Evolutionary conservation across 164 flowering plant species (phyloP), one percentile per base, ranked within the genome.

Genomic region (Magnolia sinica): DNA sequence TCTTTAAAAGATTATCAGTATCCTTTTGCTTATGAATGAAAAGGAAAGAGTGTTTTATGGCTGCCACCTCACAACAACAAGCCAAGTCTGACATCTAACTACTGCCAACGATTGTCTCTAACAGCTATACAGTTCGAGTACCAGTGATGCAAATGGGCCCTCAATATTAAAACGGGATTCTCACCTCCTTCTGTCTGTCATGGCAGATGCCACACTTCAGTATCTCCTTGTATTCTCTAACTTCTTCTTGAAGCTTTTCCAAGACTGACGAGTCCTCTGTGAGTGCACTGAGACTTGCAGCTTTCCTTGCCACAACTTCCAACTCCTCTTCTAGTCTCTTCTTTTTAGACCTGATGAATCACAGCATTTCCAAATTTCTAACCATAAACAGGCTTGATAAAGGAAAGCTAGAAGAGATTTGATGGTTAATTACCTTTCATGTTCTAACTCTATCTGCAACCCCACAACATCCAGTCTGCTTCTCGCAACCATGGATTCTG

Each of bases 121-220:
- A 37, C 45, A 37, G 45, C 45, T 4, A 37, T 37, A 37, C 45
- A 37, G 45, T 37, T 37, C 7, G 45, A 37, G 45, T 37, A 37
- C 45, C 45, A 37, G 45, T 37, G 45, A 37, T 37, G 45, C 7
- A 37, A 37, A 37, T 37, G 45, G 45, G 45, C 45, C 45, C 45
- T 5, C 4, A 37, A 37, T 3, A 37, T 37, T 37, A 37, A 37
- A 37, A 37, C 3, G 45, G 45, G 45, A 37, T 66, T 13, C 23
- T 9, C 86, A 96, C 99, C 99, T 96, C 96, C 79, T 96, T 96
- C n/a, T 90, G 89, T 77, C 93, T 87, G 49, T 94, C 98, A 82
- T 73, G 89, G 88, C 99, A 96, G 74, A 91, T 84, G 74, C 87
- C 84, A 84, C 99, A 96, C 85, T 92, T 94, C 8, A 96, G 85